Percentiles rank a stretch among this genome's conserved stretches.
These are phyloP conservation scores for Teratosphaeriaceae sp. DNA, from an alignment of 2,329 filamentous ascomycete genomes.

Conservation along the genomic window DNA sequence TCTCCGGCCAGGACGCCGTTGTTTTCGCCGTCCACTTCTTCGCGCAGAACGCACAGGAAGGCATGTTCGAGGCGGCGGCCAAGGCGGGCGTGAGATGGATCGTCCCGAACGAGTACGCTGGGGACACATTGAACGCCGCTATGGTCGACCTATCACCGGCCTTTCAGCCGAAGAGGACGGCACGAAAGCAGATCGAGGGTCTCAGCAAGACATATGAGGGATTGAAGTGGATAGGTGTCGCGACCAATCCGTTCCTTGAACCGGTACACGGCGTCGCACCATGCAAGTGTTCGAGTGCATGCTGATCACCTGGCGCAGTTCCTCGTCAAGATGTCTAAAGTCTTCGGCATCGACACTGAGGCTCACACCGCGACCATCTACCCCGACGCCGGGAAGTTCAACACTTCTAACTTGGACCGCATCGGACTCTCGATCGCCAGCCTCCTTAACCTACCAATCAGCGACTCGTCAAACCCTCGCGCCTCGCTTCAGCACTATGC, in stretches of 20 bases:
- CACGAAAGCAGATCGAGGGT: conserved; percentile 18
- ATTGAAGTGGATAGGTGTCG: conserved; percentile 35
- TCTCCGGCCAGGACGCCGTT: conserved; percentile 25
- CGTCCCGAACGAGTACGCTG: conserved; percentile 30
- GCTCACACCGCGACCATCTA: conserved; percentile 25
- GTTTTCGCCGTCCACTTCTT: conserved; percentile 26
- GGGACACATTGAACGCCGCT: conserved; percentile 17
- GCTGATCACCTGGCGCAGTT: conserved; percentile 2
- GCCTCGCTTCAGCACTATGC: conserved; percentile 31
- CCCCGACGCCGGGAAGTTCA: conserved; percentile 28
- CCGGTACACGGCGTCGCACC: conserved; percentile 19
- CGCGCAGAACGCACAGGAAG: conserved; percentile 20
- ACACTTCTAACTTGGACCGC: conserved; percentile 27
- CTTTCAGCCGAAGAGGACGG: conserved; percentile 10
- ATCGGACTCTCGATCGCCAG: conserved; percentile 28
- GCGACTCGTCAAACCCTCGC: conserved; percentile 7
- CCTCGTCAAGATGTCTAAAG: conserved; percentile 14
- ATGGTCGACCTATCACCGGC: conserved; percentile 14
- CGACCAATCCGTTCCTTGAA: conserved; percentile 15
- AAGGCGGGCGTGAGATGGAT: conserved; percentile 30
- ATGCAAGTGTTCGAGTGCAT: neutral
- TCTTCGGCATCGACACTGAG: conserved; percentile 32
- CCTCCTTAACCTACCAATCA: conserved; percentile 28
- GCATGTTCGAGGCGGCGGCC: conserved; percentile 29
- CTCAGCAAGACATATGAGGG: conserved; percentile 20